Conservation (phyloP, 768 basidiomycete species). For the Leccinellum rugosiceps region DNA sequence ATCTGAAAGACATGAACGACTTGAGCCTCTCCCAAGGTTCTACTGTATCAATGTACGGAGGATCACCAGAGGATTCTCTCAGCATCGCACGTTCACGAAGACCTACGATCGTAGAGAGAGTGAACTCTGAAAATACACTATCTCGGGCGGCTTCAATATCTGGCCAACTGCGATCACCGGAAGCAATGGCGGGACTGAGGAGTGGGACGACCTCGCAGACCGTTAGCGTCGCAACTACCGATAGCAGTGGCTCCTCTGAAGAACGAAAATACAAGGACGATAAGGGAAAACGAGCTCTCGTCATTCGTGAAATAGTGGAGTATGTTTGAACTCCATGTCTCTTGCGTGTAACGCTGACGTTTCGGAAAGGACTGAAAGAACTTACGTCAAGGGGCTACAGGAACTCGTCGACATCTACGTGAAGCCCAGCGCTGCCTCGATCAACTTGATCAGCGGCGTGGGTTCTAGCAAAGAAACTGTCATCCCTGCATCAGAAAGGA, state of each 20-base stretch:
- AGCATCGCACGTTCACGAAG: slow-evolving; percentile 51
- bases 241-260: slow-evolving; percentile 69
- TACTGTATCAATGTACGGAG: slow-evolving; percentile 57
- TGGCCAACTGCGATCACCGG: slow-evolving; percentile 61
- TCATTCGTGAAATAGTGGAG: slow-evolving; percentile 91
- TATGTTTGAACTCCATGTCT: slow-evolving; percentile 38
- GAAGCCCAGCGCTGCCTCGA: slow-evolving; percentile 70
- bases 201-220: slow-evolving; percentile 63
- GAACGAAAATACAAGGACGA: slow-evolving; percentile 93
- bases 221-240: slow-evolving; percentile 67
- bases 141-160: slow-evolving; percentile 47
- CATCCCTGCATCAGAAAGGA: slow-evolving; percentile 81
- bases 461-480: slow-evolving; percentile 78
- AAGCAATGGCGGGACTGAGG: slow-evolving; percentile 58
- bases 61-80: slow-evolving; percentile 42
- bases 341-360: slow-evolving; percentile 7
- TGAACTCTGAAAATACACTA: slow-evolving; percentile 47
- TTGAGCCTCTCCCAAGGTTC: slow-evolving; percentile 64
- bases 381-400: slow-evolving; percentile 91
- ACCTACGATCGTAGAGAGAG: slow-evolving; percentile 60
- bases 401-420: slow-evolving; percentile 96
- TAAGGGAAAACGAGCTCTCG: slow-evolving; percentile 73
- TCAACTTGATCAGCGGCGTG: slow-evolving; percentile 67
- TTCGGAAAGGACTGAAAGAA: slow-evolving; percentile 78
- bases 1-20: slow-evolving; percentile 94